Evolutionary conservation across 164 flowering plant genomes (phyloP), one percentile per base, ranked within the genome.

Genomic region (Tetracentron sinense): DNA sequence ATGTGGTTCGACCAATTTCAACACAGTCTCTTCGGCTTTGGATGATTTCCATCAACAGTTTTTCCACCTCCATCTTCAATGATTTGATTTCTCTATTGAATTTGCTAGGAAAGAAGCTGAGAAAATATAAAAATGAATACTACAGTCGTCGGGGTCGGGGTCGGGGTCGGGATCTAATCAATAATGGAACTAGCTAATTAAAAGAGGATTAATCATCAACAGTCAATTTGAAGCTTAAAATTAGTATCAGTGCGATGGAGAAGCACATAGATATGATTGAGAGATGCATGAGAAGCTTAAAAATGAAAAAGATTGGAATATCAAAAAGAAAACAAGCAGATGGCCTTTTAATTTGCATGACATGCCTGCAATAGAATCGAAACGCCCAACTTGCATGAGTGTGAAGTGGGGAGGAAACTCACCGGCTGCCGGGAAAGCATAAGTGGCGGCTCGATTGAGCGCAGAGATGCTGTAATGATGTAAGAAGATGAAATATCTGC

Each of bases 401-500:
- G 0, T n/a, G 27, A n/a, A 28, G 2, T 54, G 19, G 26, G 6
- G 22, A 19, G 31, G 6, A n/a, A 6, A 58, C 82, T 72, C 17
- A 94, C 98, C 98, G 75, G 85, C 98, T 91, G 6, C 98, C 98
- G 2, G 98, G 98, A 21, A 89, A 61, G 75, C 90, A 87, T 29
- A 87, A 72, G 66, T 86, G 87, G 26, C 85, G 75, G 78, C 75
- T 87, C 0, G 98, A 81, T 71, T 87, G 92, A 55, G 96, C 88
- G 64, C 84, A 81, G 22, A 77, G 90, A 31, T 63, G 68, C 65
- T 94, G 98, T 31, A 94, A 56, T 19, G 71, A 64, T 0, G 87
- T 85, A 7, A 94, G 78, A 11, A 79, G 82, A 55, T 80, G 72
- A 65, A 94, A 91, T 12, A 94, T 89, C 26, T 78, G 79, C 65